phyloP scores from a whole-genome alignment of 441 rosid genomes.

The Metrosideros polymorpha region DNA sequence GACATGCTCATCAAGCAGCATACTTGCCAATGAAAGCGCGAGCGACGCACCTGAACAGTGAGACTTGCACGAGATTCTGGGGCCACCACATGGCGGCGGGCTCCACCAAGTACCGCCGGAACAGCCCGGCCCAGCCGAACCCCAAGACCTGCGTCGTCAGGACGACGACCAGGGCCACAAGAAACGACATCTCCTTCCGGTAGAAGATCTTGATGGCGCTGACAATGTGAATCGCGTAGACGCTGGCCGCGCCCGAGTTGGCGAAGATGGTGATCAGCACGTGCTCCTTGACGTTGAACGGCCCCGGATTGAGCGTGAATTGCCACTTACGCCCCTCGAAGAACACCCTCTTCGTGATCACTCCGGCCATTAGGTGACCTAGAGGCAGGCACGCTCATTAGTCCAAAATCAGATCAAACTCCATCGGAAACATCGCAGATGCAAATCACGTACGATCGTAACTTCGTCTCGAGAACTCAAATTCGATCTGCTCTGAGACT shows the following conservation, averaged over 20 bases:
- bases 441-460: neutral
- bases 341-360: slow-evolving; percentile 8
- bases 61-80: slow-evolving; percentile 37
- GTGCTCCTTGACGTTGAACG: slow-evolving; percentile 34
- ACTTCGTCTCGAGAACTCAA: neutral
- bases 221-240: slow-evolving; percentile 29
- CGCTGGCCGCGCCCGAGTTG: slow-evolving; percentile 24
- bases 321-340: slow-evolving; percentile 17
- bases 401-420: neutral
- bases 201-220: slow-evolving; percentile 25
- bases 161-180: slow-evolving; percentile 22
- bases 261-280: slow-evolving; percentile 37
- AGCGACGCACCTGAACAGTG: slow-evolving; percentile 25
- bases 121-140: slow-evolving; percentile 42
- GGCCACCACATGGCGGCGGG: slow-evolving; percentile 50
- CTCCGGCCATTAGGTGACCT: slow-evolving; percentile 26
- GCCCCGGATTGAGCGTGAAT: slow-evolving; percentile 31
- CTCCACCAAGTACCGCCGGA: slow-evolving; percentile 35
- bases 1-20: neutral
- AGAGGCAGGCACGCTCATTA: neutral
- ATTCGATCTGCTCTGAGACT: neutral
- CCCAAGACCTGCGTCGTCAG: slow-evolving; percentile 33
- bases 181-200: slow-evolving; percentile 14
- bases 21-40: neutral
- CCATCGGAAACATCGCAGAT: neutral